Evolutionary conservation across 352 stramenopile genomes (phyloP), one percentile per base, ranked within the genome.

Genomic region (Globisporangium parvum): DNA sequence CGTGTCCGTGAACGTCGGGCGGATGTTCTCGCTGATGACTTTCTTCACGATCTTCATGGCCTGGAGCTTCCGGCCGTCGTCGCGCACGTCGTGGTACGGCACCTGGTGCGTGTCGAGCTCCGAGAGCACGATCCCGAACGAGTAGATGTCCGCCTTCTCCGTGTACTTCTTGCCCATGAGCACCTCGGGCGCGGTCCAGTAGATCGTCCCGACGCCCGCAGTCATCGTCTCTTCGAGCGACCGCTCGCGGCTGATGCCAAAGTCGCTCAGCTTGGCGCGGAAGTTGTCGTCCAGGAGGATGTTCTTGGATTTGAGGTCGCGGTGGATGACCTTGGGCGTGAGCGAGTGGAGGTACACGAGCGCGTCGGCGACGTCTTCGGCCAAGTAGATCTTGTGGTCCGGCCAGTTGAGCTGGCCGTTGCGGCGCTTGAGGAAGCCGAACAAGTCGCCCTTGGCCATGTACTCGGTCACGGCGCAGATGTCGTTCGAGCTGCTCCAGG

Each of bases 11-110:
- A 94, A 87, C 47, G 80, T 77, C 35, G 81, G 81, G n/a, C 79
- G 76, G 47, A 91, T 46, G 31, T 77, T 73, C 37, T 85, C 67
- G 59, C 75, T 65, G 56, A 89, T 87, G 53, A 94, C 84, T 67
- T 88, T 82, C 59, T 92, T 76, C 52, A 91, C 77, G 50, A 94
- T 86, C 65, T 91, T 89, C 78, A 91, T 92, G 17, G 75, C 75
- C 57, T 91, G 80, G 45, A 92, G 62, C 55, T 89, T 85, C 60
- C 87, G 86, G 3, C 73, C 63, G 17, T 77, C 75, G 65, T 91
- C 81, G 20, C 73, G 72, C 57, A 88, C 75, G 75, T 94, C 80
- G 51, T 79, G 85, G 67, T 90, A 94, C 60, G 84, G 84, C 53
- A 92, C 77, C 18, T 76, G 59, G 52, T 88, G 76, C 26, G 78